Percentiles rank a stretch among this genome's conserved stretches.
Conservation (phyloP, 257 asterid species). For the Plantago ovata region DNA sequence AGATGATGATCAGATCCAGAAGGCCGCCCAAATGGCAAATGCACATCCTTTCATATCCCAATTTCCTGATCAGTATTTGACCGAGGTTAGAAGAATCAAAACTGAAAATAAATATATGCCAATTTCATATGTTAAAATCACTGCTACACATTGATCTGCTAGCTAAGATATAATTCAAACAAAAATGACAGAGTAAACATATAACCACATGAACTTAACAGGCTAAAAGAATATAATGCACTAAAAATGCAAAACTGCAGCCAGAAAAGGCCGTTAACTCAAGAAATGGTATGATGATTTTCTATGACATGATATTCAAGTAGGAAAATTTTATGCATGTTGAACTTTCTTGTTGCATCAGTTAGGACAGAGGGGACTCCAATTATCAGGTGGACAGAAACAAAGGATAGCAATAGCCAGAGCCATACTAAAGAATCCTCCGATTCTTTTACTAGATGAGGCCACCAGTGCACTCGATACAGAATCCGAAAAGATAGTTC, state of each 20-base stretch:
- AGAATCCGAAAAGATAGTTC: constrained; percentile 81
- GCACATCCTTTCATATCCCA: constrained; percentile 79
- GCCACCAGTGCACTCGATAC: constrained; percentile 94
- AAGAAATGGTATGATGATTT: background rate
- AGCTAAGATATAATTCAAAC: no score
- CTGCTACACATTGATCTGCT: background rate
- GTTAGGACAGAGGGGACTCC: constrained; percentile 88
- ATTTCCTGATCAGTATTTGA: constrained; percentile 60
- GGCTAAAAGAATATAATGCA: no score
- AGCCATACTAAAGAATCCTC: constrained; percentile 72
- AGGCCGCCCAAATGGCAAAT: constrained; percentile 69
- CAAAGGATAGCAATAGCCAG: constrained; percentile 91
- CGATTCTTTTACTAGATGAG: constrained; percentile 78
- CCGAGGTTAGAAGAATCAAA: constrained; percentile 49
- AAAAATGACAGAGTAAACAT: no score
- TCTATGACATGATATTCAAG: background rate
- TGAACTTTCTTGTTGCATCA: constrained; percentile 26
- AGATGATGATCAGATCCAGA: constrained; percentile 49
- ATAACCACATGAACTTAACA: no score
- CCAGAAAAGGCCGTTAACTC: no score
- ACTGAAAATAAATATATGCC: background rate
- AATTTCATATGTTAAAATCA: background rate
- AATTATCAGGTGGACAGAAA: constrained; percentile 89
- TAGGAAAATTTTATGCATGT: background rate
- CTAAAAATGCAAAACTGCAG: no score